Conservation (phyloP, 306 rosid species). For the Mimosa bimucronata region DNA sequence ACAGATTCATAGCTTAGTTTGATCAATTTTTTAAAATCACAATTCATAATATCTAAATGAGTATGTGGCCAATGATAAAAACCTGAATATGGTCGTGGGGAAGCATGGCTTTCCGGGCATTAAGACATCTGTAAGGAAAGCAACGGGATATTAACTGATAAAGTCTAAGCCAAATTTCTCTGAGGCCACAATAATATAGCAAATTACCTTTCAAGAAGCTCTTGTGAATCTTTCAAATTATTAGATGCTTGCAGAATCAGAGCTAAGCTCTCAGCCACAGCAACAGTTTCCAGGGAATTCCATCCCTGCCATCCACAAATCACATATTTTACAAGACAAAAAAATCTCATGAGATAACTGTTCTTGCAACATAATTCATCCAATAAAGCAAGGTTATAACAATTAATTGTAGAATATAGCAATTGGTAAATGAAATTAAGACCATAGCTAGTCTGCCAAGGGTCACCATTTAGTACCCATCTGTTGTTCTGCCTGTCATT, state of each 20-base stretch:
- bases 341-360: conserved; percentile 10
- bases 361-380: conserved; percentile 31
- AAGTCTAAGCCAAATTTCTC: conserved; percentile 16
- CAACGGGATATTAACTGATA: conserved; percentile 19
- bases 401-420: conserved; percentile 30
- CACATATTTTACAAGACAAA: conserved; percentile 23
- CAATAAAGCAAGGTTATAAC: conserved; percentile 18
- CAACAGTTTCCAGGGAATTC: conserved; percentile 74
- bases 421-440: conserved; percentile 25
- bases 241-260: conserved; percentile 61
- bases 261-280: conserved; percentile 81
- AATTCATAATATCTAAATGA: conserved; percentile 6
- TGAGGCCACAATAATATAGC: conserved; percentile 1
- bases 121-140: conserved; percentile 63
- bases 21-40: conserved; percentile 4
- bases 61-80: conserved; percentile 17
- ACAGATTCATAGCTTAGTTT: not conserved
- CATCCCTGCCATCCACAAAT: conserved; percentile 64
- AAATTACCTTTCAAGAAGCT: conserved; percentile 83
- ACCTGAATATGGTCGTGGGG: conserved; percentile 79
- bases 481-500: not conserved
- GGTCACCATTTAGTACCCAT: conserved; percentile 11
- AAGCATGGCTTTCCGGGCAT: conserved; percentile 68
- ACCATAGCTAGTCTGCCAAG: conserved; percentile 16
- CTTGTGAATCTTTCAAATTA: conserved; percentile 66